These are phyloP conservation scores for Limnanthes douglasii DNA, from an alignment of 345 rosid species.

Conservation along the genomic window DNA sequence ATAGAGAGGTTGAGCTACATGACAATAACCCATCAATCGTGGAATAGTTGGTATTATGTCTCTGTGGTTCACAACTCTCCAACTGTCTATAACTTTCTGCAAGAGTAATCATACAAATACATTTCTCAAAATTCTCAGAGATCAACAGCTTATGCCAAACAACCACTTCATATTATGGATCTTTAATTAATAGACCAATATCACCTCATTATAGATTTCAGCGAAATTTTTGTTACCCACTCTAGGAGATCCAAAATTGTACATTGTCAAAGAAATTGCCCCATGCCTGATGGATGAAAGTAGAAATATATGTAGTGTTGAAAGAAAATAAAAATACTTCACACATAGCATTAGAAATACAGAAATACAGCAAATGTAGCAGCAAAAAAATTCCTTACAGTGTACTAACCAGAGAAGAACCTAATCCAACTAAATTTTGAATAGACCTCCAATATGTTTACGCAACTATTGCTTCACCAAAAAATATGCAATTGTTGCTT, in stretches of 20 bases:
- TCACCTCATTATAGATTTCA: slow-evolving; percentile 77
- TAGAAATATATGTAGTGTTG: too few relatives aligned
- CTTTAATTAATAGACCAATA: not conserved
- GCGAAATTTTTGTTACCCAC: slow-evolving; percentile 89
- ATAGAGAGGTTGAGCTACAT: slow-evolving; percentile 87
- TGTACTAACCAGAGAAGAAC: too few relatives aligned
- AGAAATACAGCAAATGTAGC: too few relatives aligned
- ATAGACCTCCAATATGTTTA: too few relatives aligned
- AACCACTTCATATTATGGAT: slow-evolving; percentile 4
- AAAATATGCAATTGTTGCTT: too few relatives aligned
- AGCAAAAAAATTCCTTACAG: too few relatives aligned
- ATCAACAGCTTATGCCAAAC: not conserved
- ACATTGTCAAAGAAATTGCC: slow-evolving; percentile 67
- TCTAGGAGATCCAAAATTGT: slow-evolving; percentile 95
- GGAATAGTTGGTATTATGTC: slow-evolving; percentile 97
- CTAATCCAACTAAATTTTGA: too few relatives aligned
- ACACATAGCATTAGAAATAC: too few relatives aligned
- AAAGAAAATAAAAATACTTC: too few relatives aligned
- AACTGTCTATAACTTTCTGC: slow-evolving; percentile 87
- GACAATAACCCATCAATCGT: slow-evolving; percentile 94
- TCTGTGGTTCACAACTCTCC: slow-evolving; percentile 95
- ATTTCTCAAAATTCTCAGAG: slow-evolving; percentile 5
- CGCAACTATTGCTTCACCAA: too few relatives aligned
- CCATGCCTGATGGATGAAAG: slow-evolving; percentile 31
- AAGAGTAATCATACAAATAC: slow-evolving; percentile 1